Base-by-base conservation (phyloP, 2,329 filamentous ascomycete species). In the Orbilia brochopaga region DNA sequence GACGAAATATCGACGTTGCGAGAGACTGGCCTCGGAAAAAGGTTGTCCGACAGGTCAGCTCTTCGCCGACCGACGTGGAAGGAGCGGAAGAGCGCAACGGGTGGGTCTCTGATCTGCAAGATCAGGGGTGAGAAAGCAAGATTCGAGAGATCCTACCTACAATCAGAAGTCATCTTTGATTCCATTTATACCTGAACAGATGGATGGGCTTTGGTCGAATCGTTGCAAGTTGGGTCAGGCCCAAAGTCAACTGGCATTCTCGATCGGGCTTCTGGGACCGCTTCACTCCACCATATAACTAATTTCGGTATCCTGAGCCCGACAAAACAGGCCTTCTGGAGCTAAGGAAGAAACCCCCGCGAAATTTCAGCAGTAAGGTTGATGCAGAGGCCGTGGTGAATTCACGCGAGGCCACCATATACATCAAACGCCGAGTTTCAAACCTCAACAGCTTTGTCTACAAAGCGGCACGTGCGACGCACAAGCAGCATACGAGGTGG, bases 1-100 rank as follows among this genome's bases (percentile, higher is more conserved):
- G 92, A 66, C 88, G 90, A 40, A 85, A 87, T 46, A 97, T 99
- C 74, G 94, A 99, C 77, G 87, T 94, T 69, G 92, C 91, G 53
- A 88, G 89, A 53, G 90, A 93, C 76, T 99, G 94, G 94, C 94
- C 94, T 1, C 88, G 90, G 77, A 97, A 97, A 53, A 54, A 59
- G n/a, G 56, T 72, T 32, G 7, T 65, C 13, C 60, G 67, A 3
- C 46, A 65, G 37, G 40, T 51, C 17, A 65, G 67, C 21, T 44
- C 60, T 52, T 72, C 67, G 6, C 60, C 61, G 52, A 72, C 67
- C 1, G 67, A 72, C 44, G 60, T 50, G 2, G 67, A 65, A 8
- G 54, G 35, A 21, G 24, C 15, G 1, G 66, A 70, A 30, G 51
- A 52, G 24, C 24, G 7, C 23, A 53, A 65, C 44, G 67, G 60